A percentile compares a stretch with the other conserved stretches of the same genome.
phyloP scores from a whole-genome alignment of 78 protist species.

The Dictyostelium firmibasis region DNA sequence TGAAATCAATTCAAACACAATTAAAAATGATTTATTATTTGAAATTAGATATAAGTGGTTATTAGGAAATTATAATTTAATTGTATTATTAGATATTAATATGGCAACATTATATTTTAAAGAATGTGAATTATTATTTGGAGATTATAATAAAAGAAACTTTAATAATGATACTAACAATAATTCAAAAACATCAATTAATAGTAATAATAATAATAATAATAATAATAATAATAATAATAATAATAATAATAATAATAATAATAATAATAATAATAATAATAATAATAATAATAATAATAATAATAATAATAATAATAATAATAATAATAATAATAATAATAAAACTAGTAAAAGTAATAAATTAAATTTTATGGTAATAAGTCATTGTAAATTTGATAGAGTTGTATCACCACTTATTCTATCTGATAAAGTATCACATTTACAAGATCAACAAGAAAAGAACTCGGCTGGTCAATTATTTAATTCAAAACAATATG shows the following conservation, averaged over 20 bases:
- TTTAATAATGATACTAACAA: too few species aligned
- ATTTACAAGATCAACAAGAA: constrained; percentile 59
- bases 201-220: not conserved
- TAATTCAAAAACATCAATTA: not conserved
- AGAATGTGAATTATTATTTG: constrained; percentile 1
- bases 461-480: constrained; percentile 44
- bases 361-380: not conserved
- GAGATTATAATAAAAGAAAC: not conserved
- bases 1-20: not conserved
- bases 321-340: constrained; percentile 4
- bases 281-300: not conserved
- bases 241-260: constrained; percentile 3
- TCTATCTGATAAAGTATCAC: not conserved
- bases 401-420: not conserved
- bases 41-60: constrained; percentile 28
- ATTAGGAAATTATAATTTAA: not conserved
- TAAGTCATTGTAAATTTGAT: constrained; percentile 33
- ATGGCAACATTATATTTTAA: constrained; percentile 18
- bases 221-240: not conserved
- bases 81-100: not conserved
- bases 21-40: not conserved
- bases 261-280: constrained; percentile 3
- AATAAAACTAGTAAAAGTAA: not conserved
- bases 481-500: constrained; percentile 5
- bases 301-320: not conserved